Base-by-base conservation (phyloP, 163 green algal species). In the Chlamydomonas reinhardtii region DNA sequence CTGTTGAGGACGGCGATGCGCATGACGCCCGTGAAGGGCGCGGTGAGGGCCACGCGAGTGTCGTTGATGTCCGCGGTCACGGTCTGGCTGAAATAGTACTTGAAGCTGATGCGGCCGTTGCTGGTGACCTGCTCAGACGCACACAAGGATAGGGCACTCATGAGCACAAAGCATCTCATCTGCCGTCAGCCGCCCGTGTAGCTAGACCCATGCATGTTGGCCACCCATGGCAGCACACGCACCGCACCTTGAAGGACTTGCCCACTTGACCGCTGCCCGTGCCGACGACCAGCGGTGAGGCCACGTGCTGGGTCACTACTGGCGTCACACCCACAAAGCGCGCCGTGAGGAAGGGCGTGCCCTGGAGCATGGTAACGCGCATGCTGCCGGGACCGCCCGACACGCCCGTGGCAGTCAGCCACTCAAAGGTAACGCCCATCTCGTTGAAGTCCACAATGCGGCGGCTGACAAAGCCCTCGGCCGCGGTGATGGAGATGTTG, bases 21-120 rank as follows among this genome's bases (percentile, higher is more conserved):
- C 76, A 92, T 68, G 19, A 91, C 73, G n/a, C 91, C 91, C 34
- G 86, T 92, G 84, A 90, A 94, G 11, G 48, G 48, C 48, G 52
- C 16, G 32, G n/a, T 70, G 43, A 74, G 22, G 8, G 24, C 27
- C 22, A 54, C 24, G 12, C 52, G 35, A 29, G 48, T 20, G 48
- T 27, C 62, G 25, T 17, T 35, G 62, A 70, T 34, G 62, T 19
- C 27, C 5, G 19, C 27, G 4, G 25, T 77, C 3, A 85, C 68
- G 9, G 48, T 16, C 25, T 34, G 62, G 68, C 64, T 76, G 68
- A 85, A 85, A 32, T 85, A 85, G 52, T 64, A 77, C 52, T 85
- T 85, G 52, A 61, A 85, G 4, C 4, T 29, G 39, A 85, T 62
- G 68, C 68, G 68, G 4, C 52, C 68, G 52, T 77, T 77, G 78